These are phyloP conservation scores for Emmonsiellopsis sp. DNA, from an alignment of 2,329 filamentous ascomycete species.

Conservation along the genomic window DNA sequence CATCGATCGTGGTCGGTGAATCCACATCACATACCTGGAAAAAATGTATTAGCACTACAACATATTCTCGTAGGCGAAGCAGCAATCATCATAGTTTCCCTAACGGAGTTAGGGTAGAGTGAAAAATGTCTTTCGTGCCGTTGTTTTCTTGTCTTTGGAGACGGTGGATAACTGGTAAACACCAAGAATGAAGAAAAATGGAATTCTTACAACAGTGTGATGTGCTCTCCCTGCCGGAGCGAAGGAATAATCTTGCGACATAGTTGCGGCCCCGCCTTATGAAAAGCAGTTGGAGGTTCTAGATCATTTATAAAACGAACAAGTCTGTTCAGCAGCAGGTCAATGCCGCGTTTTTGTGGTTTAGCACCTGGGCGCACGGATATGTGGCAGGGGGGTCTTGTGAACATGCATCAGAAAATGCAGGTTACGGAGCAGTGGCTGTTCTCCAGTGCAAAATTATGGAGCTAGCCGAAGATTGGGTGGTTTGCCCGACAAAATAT, in stretches of 20 bases:
- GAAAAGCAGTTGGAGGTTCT: not conserved
- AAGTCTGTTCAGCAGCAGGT: not conserved
- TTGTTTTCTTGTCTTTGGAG: too few relatives aligned
- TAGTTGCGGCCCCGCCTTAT: not conserved
- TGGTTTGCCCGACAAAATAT: not conserved
- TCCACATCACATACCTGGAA: not conserved
- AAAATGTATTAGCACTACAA: not conserved
- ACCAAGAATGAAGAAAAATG: not conserved
- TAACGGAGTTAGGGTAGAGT: too few relatives aligned
- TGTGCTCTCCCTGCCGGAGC: not conserved
- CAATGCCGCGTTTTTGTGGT: not conserved
- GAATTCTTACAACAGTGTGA: not conserved
- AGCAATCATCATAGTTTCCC: not conserved
- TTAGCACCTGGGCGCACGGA: not conserved
- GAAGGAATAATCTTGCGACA: not conserved
- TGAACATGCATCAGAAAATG: not conserved
- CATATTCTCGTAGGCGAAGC: not conserved
- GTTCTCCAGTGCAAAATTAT: not conserved
- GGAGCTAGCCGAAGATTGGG: not conserved
- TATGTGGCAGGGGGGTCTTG: not conserved
- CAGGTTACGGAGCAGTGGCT: not conserved
- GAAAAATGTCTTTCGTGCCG: too few relatives aligned
- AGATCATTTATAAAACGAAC: constrained; percentile 4
- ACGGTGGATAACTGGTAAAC: too few relatives aligned
- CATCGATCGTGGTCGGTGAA: not conserved